phyloP scores from a whole-genome alignment of 2,329 filamentous ascomycete species.

The Ophiocordyceps camponoti-leonardi region DNA sequence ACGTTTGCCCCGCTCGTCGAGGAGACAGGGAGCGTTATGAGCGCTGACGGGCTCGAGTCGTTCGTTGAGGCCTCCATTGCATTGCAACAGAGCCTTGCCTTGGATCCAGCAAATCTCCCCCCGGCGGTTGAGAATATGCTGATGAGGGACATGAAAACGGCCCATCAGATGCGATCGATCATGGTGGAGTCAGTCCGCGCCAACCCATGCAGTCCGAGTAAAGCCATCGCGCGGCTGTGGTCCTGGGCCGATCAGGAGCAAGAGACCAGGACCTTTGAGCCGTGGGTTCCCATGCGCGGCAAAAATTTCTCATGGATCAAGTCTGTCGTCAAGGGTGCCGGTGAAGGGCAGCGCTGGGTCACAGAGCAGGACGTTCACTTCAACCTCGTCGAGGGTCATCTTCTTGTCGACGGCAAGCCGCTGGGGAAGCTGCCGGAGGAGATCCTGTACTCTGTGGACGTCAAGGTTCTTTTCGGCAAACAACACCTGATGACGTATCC shows the following conservation, averaged over 20 bases:
- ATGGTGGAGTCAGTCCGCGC: slow-evolving; percentile 1
- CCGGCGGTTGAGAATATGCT: slow-evolving; percentile 4
- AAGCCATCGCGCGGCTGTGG: neutral
- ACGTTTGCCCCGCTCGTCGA: slow-evolving; percentile 12
- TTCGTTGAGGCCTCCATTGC: slow-evolving; percentile 11
- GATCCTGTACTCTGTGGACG: slow-evolving; percentile 22
- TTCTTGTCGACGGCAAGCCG: slow-evolving; percentile 19
- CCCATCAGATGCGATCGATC: slow-evolving; percentile 1
- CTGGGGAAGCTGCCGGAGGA: slow-evolving; percentile 30
- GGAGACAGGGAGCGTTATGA: neutral
- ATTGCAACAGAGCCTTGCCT: slow-evolving; percentile 10
- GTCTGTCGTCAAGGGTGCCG: neutral
- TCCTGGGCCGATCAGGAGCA: neutral
- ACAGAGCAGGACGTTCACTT: slow-evolving; percentile 12
- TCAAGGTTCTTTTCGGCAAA: slow-evolving; percentile 35
- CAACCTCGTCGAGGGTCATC: slow-evolving; percentile 13
- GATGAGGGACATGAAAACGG: slow-evolving; percentile 6
- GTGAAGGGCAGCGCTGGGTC: neutral
- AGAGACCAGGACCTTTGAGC: neutral
- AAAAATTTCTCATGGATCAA: neutral
- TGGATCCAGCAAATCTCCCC: slow-evolving; percentile 4
- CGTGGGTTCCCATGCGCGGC: neutral
- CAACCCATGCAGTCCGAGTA: neutral
- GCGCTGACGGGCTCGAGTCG: slow-evolving; percentile 1
- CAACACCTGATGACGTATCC: slow-evolving; percentile 33